Conservation (phyloP, 805 yeast genomes). For the Saccharomyces paradoxus region DNA sequence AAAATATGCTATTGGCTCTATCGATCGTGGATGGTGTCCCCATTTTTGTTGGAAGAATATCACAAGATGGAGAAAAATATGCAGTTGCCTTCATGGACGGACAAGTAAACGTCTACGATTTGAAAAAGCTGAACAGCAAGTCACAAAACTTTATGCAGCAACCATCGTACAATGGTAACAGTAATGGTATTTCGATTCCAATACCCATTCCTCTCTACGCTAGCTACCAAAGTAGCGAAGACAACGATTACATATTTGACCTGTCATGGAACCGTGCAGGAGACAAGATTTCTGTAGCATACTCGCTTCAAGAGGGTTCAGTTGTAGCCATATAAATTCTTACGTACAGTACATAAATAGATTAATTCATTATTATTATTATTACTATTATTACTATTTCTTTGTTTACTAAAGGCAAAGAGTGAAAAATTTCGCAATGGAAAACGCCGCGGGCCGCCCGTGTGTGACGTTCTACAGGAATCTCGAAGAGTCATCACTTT, state of each 20-base stretch:
- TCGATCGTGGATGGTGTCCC: constrained; percentile 43
- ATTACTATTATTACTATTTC: not conserved
- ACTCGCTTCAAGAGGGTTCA: constrained; percentile 27
- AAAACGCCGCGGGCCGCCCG: not conserved
- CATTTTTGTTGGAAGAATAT: constrained; percentile 45
- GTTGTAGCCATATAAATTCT: constrained; percentile 11
- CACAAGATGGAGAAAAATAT: constrained; percentile 40
- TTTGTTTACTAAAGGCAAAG: not conserved
- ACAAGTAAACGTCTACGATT: constrained; percentile 44
- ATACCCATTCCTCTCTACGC: constrained; percentile 22
- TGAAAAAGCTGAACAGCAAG: constrained; percentile 15
- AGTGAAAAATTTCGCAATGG: not conserved
- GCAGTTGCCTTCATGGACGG: constrained; percentile 67
- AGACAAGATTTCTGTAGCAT: constrained; percentile 26
- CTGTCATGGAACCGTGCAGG: constrained; percentile 31
- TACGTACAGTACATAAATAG: not conserved
- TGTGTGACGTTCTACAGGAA: not conserved
- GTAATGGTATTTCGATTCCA: constrained; percentile 6
- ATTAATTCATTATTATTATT: not conserved
- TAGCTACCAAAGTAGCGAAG: constrained; percentile 16
- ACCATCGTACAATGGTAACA: not conserved
- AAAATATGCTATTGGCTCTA: constrained; percentile 18
- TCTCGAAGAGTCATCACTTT: not conserved
- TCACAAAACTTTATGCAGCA: constrained; percentile 1
- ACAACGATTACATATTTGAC: constrained; percentile 26